Percentiles rank a stretch among this genome's conserved stretches.
Conservation (phyloP, 2,329 filamentous ascomycete genomes). For the Magnaporthales sp. region DNA sequence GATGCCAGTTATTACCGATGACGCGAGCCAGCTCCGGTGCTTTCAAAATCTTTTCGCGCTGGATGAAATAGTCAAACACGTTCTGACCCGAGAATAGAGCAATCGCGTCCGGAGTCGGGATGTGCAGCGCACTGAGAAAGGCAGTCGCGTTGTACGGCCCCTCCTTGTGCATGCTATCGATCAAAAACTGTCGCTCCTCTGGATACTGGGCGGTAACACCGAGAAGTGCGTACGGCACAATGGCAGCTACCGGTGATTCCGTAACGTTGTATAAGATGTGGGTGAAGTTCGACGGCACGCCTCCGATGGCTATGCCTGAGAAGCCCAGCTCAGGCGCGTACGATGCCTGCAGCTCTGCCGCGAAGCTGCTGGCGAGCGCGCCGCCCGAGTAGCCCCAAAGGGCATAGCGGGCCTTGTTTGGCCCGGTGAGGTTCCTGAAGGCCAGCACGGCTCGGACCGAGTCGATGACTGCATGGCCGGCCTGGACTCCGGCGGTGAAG, state of each 20-base stretch:
- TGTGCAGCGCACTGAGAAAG: background rate
- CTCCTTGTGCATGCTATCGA: background rate
- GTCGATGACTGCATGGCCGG: slow-evolving; percentile 34
- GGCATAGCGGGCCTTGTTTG: slow-evolving; percentile 22
- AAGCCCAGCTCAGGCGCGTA: slow-evolving; percentile 36
- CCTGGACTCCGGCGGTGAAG: slow-evolving; percentile 30
- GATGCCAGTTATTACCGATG: background rate
- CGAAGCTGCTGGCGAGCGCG: slow-evolving; percentile 38
- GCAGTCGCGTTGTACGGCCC: background rate
- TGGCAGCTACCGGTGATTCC: slow-evolving; percentile 18
- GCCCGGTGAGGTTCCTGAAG: slow-evolving; percentile 12
- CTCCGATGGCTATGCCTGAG: slow-evolving; percentile 31
- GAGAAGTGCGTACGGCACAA: slow-evolving; percentile 16
- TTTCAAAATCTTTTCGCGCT: background rate
- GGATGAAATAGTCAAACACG: background rate
- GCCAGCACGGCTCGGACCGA: slow-evolving; percentile 29
- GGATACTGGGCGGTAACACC: background rate
- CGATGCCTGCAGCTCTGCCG: slow-evolving; percentile 34
- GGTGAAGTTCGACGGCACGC: slow-evolving; percentile 31
- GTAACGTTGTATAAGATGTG: slow-evolving; percentile 29
- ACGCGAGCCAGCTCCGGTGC: background rate
- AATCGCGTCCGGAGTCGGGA: background rate
- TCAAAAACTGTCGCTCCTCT: background rate
- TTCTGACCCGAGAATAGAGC: background rate
- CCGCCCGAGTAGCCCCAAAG: slow-evolving; percentile 48